Base-by-base conservation (phyloP, 1,284 basidiomycete genomes). In the Tilletiaria anomala region DNA sequence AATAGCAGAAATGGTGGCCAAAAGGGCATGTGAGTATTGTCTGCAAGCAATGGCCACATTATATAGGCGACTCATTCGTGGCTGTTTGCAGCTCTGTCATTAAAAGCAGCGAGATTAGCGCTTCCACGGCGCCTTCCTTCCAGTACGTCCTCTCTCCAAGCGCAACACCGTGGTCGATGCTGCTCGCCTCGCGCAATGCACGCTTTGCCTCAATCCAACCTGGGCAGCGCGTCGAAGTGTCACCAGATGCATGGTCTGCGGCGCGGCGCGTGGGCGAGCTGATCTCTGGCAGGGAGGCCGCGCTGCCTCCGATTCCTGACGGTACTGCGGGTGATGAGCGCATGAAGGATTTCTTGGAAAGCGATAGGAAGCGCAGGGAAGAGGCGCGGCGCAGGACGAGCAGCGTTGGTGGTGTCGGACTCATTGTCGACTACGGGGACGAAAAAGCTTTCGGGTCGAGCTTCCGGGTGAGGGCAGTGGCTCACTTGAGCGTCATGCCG, bases 391-490 rank as follows among this genome's bases (percentile, higher is more conserved):
- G 50, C 21, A 15, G 46, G 37, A 50, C 32, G 45, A 42, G 45
- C 4, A 45, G 54, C 4, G 62, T 61, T 0, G 78, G 80, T 3
- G 86, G 88, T 0, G 79, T 80, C 36, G 89, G 78, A 0, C 70
- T 97, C 35, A 74, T 96, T 12, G 72, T 96, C 11, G 93, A 99
- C 68, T 97, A 97, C 61, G 93, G 93, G 3, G 78, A 73, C 20
- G 77, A 80, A 41, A 72, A 76, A 37, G 75, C 73, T 2, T 83
- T 78, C 59, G 78, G 77, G 1, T 71, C 79, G 49, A 87, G 83
- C 14, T 82, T 93, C 68, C 72, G 89, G 46, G 86, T 87, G 22
- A 40, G 44, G 19, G 20, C 2, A 0, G n/a, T 14, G 32, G 23
- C 21, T 14, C 32, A 24, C 34, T 4, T 12, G 16, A n/a, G n/a